A percentile compares a stretch with the other conserved stretches of the same genome.
Evolutionary conservation across 2,329 filamentous ascomycete genomes (phyloP).

Genomic region (Colletotrichum paranaense): DNA sequence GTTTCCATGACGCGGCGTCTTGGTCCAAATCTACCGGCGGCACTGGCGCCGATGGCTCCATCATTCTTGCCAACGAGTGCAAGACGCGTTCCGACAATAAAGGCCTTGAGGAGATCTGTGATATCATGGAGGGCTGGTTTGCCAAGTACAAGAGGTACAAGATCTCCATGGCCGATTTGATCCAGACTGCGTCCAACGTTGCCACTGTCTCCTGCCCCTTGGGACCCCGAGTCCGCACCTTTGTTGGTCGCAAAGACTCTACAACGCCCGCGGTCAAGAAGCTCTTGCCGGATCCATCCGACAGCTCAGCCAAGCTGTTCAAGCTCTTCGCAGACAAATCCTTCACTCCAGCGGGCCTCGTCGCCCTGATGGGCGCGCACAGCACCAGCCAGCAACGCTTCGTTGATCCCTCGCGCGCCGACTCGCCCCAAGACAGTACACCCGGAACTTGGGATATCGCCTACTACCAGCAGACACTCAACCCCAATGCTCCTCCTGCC

Average conservation of each 20-base stretch:
- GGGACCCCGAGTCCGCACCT: constrained; percentile 60
- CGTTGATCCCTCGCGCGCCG: constrained; percentile 51
- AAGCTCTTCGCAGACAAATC: constrained; percentile 64
- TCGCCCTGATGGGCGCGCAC: constrained; percentile 67
- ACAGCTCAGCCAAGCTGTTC: constrained; percentile 60
- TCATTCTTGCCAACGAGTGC: constrained; percentile 54
- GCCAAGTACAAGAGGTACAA: constrained; percentile 52
- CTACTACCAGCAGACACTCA: constrained; percentile 58
- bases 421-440: constrained; percentile 62
- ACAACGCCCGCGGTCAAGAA: constrained; percentile 49
- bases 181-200: constrained; percentile 63
- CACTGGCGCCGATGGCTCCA: constrained; percentile 60
- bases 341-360: constrained; percentile 60
- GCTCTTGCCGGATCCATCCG: constrained; percentile 55
- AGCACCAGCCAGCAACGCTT: constrained; percentile 61
- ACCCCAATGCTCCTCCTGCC: constrained; percentile 44
- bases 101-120: constrained; percentile 58
- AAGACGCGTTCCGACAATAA: constrained; percentile 54
- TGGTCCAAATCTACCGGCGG: constrained; percentile 52
- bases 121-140: constrained; percentile 51
- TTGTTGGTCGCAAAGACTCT: constrained; percentile 62
- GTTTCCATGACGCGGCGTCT: constrained; percentile 60
- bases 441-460: constrained; percentile 64
- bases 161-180: constrained; percentile 65
- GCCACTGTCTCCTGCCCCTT: constrained; percentile 59